Percentiles rank a stretch among this genome's conserved stretches.
These are phyloP conservation scores for Xerocomellus intermedius DNA, from an alignment of 768 basidiomycete species.

Conservation along the genomic window DNA sequence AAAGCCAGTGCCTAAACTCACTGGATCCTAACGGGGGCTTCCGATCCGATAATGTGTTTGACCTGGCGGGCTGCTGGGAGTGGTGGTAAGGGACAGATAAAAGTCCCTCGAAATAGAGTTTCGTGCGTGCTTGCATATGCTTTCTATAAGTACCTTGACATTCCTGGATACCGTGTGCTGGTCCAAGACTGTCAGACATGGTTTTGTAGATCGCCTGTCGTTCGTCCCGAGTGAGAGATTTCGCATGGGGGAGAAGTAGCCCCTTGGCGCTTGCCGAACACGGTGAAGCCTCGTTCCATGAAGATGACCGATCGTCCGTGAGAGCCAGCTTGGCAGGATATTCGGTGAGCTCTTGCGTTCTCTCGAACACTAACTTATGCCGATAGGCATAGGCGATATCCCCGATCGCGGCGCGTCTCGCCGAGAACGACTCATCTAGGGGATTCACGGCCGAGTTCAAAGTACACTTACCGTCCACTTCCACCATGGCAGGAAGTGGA, in stretches of 20 bases:
- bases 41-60: constrained; percentile 9
- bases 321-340: constrained; percentile 8
- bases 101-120: constrained; percentile 47
- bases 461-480: constrained; percentile 1
- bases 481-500: neutral
- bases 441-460: constrained; percentile 22
- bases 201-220: constrained; percentile 51
- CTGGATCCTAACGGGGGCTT: constrained; percentile 16
- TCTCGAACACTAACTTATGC: constrained; percentile 26
- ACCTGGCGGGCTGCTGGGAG: constrained; percentile 13
- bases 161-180: constrained; percentile 47
- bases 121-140: constrained; percentile 49
- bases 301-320: constrained; percentile 9
- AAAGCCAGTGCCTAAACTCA: constrained; percentile 33
- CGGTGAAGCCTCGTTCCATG: constrained; percentile 17
- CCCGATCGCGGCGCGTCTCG: constrained; percentile 27
- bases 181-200: constrained; percentile 48
- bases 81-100: constrained; percentile 18
- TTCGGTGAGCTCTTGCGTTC: constrained; percentile 24
- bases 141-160: constrained; percentile 50
- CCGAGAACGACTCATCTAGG: constrained; percentile 28
- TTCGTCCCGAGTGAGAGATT: constrained; percentile 42
- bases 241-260: constrained; percentile 16
- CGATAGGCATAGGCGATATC: constrained; percentile 30
- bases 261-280: constrained; percentile 20